A percentile compares a stretch with the other conserved stretches of the same genome.
Conservation (phyloP, 768 basidiomycete genomes). For the Nevesoporus exiguus region DNA sequence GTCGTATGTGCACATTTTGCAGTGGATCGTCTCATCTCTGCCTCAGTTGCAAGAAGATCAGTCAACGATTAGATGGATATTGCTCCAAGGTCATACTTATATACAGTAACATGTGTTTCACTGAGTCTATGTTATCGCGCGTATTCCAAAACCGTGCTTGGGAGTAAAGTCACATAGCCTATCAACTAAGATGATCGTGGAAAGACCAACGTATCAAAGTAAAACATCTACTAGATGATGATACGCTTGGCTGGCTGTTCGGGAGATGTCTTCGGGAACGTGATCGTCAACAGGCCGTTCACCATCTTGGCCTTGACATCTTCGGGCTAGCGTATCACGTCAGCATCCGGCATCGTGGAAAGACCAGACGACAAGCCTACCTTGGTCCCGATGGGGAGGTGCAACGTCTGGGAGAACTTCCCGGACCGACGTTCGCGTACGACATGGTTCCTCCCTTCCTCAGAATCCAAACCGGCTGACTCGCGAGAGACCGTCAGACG, state of each 20-base stretch:
- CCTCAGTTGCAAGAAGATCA: too few relatives aligned
- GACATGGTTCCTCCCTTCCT: slow-evolving; percentile 37
- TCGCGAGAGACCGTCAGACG: slow-evolving; percentile 48
- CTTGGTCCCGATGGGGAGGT: slow-evolving; percentile 47
- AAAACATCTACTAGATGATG: background rate
- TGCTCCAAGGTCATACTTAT: too few relatives aligned
- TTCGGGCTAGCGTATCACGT: slow-evolving; percentile 31
- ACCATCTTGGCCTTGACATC: slow-evolving; percentile 39
- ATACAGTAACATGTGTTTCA: too few relatives aligned
- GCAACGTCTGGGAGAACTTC: slow-evolving; percentile 43
- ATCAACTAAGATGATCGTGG: too few relatives aligned
- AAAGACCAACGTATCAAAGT: background rate
- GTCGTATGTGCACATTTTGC: too few relatives aligned
- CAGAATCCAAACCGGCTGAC: slow-evolving; percentile 28
- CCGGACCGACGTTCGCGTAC: slow-evolving; percentile 45
- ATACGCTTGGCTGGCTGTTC: slow-evolving; percentile 22
- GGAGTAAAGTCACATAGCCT: too few relatives aligned
- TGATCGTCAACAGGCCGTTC: slow-evolving; percentile 44
- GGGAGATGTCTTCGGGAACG: slow-evolving; percentile 42
- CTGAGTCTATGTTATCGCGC: too few relatives aligned
- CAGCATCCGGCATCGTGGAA: background rate
- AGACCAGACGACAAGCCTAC: slow-evolving; percentile 19
- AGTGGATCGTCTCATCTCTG: too few relatives aligned
- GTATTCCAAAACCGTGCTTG: too few relatives aligned
- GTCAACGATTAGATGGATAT: too few relatives aligned